Percentiles rank a stretch among this genome's conserved stretches.
These are phyloP conservation scores for Trypanosoma congolense DNA, from an alignment of 208 protist genomes.

Conservation along the genomic window DNA sequence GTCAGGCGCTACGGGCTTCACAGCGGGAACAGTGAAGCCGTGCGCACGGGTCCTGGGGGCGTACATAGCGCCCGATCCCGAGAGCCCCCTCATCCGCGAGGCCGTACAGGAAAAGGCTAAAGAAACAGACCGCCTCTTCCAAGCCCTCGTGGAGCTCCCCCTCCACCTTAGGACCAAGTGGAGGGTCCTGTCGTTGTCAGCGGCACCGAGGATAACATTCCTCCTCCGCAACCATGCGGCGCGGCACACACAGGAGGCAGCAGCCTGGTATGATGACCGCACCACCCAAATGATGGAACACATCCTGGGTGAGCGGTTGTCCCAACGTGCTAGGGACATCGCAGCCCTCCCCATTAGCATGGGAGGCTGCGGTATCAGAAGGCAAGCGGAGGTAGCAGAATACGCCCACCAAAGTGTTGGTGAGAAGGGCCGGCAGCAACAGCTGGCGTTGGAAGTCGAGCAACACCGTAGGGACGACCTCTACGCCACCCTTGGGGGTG, in stretches of 20 bases:
- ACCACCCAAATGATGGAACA: constrained; percentile 9
- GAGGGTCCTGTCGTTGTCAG: constrained; percentile 17
- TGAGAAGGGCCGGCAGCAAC: constrained; percentile 17
- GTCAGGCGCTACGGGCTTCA: neutral
- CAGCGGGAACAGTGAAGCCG: neutral
- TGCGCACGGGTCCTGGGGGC: constrained; percentile 25
- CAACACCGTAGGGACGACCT: neutral
- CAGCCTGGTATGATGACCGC: constrained; percentile 22
- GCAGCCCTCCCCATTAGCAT: constrained; percentile 20
- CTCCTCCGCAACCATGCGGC: constrained; percentile 25
- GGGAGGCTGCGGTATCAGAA: constrained; percentile 25
- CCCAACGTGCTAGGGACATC: constrained; percentile 1
- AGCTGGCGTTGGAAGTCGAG: constrained; percentile 15
- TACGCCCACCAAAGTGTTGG: constrained; percentile 23
- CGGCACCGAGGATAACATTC: constrained; percentile 20
- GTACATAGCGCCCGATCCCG: constrained; percentile 6
- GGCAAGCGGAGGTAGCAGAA: constrained; percentile 13
- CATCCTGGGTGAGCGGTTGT: constrained; percentile 7
- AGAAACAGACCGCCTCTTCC: constrained; percentile 17
- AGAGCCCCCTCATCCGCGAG: neutral
- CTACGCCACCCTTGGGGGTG: constrained; percentile 16
- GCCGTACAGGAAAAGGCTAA: constrained; percentile 2
- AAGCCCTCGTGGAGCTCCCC: neutral
- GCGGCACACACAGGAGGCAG: constrained; percentile 7
- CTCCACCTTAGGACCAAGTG: constrained; percentile 9